Evolutionary conservation across 768 basidiomycete species (phyloP).

Genomic region (Tulasnella sp.): DNA sequence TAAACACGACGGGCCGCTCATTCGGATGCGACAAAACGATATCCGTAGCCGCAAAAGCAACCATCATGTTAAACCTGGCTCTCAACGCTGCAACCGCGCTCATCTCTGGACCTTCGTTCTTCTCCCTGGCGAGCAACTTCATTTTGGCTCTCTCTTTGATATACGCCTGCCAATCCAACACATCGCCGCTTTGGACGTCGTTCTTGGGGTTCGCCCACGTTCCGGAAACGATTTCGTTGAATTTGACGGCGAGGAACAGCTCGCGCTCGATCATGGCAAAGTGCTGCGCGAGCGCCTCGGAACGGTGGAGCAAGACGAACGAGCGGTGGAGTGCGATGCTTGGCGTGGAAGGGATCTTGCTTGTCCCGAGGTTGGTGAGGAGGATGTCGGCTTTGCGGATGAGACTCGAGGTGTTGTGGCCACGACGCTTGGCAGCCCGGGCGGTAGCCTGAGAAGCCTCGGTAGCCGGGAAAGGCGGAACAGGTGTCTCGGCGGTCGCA

Average conservation of each 20-base stretch:
- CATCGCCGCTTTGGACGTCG: constrained; percentile 37
- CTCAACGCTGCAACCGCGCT: constrained; percentile 66
- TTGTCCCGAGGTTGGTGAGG: not conserved
- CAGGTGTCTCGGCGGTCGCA: not conserved
- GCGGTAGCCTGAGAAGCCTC: not conserved
- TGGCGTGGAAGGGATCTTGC: not conserved
- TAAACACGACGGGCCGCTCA: constrained; percentile 56
- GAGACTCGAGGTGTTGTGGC: not conserved
- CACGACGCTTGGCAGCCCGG: constrained; percentile 2
- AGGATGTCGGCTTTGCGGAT: constrained; percentile 13
- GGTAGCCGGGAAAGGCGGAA: not conserved
- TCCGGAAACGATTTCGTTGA: constrained; percentile 76
- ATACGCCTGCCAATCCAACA: constrained; percentile 78
- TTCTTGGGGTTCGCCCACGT: constrained; percentile 17
- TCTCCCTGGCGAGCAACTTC: constrained; percentile 35
- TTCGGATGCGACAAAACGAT: constrained; percentile 62
- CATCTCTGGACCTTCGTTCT: constrained; percentile 32
- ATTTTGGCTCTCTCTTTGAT: constrained; percentile 63
- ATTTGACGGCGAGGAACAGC: constrained; percentile 72
- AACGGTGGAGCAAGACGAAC: constrained; percentile 58
- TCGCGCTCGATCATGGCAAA: constrained; percentile 86
- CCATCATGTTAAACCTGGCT: constrained; percentile 76
- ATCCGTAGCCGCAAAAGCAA: constrained; percentile 73
- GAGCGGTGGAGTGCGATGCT: constrained; percentile 47
- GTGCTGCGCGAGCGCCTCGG: constrained; percentile 61